Evolutionary conservation across 345 rosid species (phyloP), one percentile per base, ranked within the genome.

Genomic region (Chamaenerion angustifolium): DNA sequence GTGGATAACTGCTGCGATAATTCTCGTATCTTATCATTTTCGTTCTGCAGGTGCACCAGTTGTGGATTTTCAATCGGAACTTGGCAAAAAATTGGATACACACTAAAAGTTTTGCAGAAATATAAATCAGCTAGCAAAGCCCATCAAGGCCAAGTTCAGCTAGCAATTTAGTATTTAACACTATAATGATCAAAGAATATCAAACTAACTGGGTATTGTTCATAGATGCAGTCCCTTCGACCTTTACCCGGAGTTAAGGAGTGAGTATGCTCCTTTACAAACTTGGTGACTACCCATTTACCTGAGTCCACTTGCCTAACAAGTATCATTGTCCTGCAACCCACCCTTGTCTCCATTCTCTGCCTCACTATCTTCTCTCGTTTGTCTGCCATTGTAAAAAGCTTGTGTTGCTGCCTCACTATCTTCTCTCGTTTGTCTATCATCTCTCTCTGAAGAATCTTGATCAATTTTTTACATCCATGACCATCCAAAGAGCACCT

Each of bases 291-390:
- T 2, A 79, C 86, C 99, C 99, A 93, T 67, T 82, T 85, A 37
- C 95, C 96, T 10, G 95, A 80, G 48, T 71, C 73, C n/a, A 79
- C 81, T 78, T 82, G 88, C 56, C 99, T 81, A 68, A 88, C 95
- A 69, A 93, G 74, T 57, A 93, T 70, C 99, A 93, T 93, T 43
- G 96, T 96, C 78, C 95, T 76, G 71, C 99, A 93, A 40, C 99
- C 99, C 56, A 93, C 96, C 54, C 99, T 77, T 0, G 99, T 93
- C 68, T 93, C 99, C 10, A 77, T 88, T 66, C 96, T 77, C 69
- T 93, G 99, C 56, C 99, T 82, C 37, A 93, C 88, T 52, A 88
- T 76, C 56, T 85, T 93, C 52, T 93, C 99, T n/a, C 94, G 85
- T 58, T 85, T 93, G 66, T 87, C 90, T 21, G 95, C 88, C 76